phyloP scores from a whole-genome alignment of 2,329 filamentous ascomycete genomes.

The Helotiales sp. region DNA sequence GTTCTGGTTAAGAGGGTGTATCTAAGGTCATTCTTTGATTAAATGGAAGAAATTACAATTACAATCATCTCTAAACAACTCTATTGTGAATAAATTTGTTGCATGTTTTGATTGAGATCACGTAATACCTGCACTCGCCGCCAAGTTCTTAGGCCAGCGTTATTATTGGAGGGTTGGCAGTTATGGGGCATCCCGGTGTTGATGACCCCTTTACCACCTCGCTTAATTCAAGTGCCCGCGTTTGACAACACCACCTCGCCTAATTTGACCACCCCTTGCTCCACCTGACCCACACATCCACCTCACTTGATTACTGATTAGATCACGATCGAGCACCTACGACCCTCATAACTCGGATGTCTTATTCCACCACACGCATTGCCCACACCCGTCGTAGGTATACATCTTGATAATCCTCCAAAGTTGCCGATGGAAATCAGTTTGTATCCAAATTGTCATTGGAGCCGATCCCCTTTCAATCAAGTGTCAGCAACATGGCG shows the following conservation, averaged over 20 bases:
- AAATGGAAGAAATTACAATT: slow-evolving; percentile 4
- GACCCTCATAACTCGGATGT: not conserved
- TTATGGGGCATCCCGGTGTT: slow-evolving; percentile 7
- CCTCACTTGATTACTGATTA: slow-evolving; percentile 4
- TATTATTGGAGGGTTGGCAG: slow-evolving; percentile 3
- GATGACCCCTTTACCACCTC: slow-evolving; percentile 4
- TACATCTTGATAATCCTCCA: slow-evolving; percentile 1
- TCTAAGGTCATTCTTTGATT: slow-evolving; percentile 7
- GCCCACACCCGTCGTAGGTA: not conserved
- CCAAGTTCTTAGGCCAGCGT: slow-evolving; percentile 10
- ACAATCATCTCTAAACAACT: not conserved
- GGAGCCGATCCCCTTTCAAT: not conserved
- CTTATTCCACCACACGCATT: not conserved
- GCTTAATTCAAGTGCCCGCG: not conserved
- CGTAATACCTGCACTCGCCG: slow-evolving; percentile 6
- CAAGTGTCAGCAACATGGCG: slow-evolving; percentile 5
- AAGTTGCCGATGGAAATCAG: slow-evolving; percentile 4
- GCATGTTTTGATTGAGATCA: slow-evolving; percentile 3
- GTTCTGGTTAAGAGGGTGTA: not conserved
- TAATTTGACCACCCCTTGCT: slow-evolving; percentile 4
- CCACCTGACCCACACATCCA: slow-evolving; percentile 1
- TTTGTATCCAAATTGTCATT: not conserved
- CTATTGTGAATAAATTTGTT: slow-evolving; percentile 1
- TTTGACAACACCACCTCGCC: not conserved
- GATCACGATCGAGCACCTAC: not conserved